phyloP scores from a whole-genome alignment of 352 stramenopile species.

The Phytophthora ohioensis region DNA sequence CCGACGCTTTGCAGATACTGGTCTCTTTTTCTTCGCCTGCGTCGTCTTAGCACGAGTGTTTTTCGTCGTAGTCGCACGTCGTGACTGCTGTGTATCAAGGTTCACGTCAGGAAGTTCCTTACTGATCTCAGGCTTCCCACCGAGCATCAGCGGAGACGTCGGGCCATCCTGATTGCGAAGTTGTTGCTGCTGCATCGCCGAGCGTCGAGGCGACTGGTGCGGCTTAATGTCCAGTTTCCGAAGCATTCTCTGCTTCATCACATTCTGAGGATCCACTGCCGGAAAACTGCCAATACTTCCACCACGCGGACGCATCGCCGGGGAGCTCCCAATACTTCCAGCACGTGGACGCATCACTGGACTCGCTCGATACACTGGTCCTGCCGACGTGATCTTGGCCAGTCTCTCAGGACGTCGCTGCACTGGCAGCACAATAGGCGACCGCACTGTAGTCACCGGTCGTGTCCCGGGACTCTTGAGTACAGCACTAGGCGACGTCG shows the following conservation, averaged over 20 bases:
- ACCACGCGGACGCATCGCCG: slow-evolving; percentile 27
- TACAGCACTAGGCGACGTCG: slow-evolving; percentile 10
- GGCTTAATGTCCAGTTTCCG: slow-evolving; percentile 81
- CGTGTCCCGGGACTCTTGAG: slow-evolving; percentile 19
- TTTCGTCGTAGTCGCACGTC: slow-evolving; percentile 39
- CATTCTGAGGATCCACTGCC: slow-evolving; percentile 23
- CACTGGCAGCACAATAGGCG: slow-evolving; percentile 55
- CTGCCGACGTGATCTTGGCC: slow-evolving; percentile 66
- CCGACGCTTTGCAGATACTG: slow-evolving; percentile 28
- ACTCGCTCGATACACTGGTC: slow-evolving; percentile 58
- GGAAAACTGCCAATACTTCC: slow-evolving; percentile 28
- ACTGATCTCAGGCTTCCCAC: slow-evolving; percentile 27
- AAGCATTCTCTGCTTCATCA: slow-evolving; percentile 48
- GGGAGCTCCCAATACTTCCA: slow-evolving; percentile 29
- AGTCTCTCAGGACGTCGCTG: slow-evolving; percentile 63
- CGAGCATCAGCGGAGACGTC: slow-evolving; percentile 44
- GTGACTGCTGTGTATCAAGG: slow-evolving; percentile 28
- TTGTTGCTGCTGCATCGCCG: slow-evolving; percentile 51
- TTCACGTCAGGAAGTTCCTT: slow-evolving; percentile 35
- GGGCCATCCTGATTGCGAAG: slow-evolving; percentile 22
- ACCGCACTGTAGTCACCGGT: slow-evolving; percentile 35
- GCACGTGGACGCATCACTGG: slow-evolving; percentile 59
- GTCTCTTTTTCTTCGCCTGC: slow-evolving; percentile 26
- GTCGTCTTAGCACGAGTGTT: slow-evolving; percentile 41
- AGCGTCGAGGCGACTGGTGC: slow-evolving; percentile 74